Base-by-base conservation (phyloP, 805 yeast genomes). In the Wickerhamomyces chambardii region DNA sequence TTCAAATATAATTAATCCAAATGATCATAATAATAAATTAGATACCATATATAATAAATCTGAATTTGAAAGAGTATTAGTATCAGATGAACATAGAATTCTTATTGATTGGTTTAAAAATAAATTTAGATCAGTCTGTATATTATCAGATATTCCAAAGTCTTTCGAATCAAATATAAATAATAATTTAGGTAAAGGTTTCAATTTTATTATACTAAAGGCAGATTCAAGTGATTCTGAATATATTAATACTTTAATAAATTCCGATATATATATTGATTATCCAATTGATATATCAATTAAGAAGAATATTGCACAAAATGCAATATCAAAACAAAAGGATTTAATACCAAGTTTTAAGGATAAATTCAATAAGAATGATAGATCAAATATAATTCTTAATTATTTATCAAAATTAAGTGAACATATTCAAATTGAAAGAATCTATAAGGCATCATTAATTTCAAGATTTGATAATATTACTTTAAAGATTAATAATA, bases 21-120 rank as follows among this genome's bases (percentile, higher is more conserved):
- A 24, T 29, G 25, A 3, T 6, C 29, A 37, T 6, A 46, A 37
- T 27, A 51, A 45, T 7, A 75, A 73, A 43, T 57, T 80, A 36
- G 87, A 81, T 48, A 41, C 54, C 12, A 60, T 73, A 44, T 81
- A 78, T 49, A 76, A 77, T 50, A 53, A 63, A 30, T 35, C 42
- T 0, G 63, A 51, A 26, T 75, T 81, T 44, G 62, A 64, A 33
- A 41, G 47, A 9, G 42, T 56, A 7, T 40, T 80, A 30, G 36
- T 62, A n/a, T 42, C 56, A 12, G 84, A 80, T 51, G 78, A 78
- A 37, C 77, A 79, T 49, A 61, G 87, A 18, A 75, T 81, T 11
- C 59, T 78, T 37, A 66, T 77, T 15, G 89, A 81, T 49, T 81
- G 76, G 68, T 50, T 63, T 32, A 78, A 78, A 48, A 81, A 81